Percentiles rank a stretch among this genome's conserved stretches.
Evolutionary conservation across 139 green algal genomes (phyloP).

Genomic region (Coelastrella sp.): DNA sequence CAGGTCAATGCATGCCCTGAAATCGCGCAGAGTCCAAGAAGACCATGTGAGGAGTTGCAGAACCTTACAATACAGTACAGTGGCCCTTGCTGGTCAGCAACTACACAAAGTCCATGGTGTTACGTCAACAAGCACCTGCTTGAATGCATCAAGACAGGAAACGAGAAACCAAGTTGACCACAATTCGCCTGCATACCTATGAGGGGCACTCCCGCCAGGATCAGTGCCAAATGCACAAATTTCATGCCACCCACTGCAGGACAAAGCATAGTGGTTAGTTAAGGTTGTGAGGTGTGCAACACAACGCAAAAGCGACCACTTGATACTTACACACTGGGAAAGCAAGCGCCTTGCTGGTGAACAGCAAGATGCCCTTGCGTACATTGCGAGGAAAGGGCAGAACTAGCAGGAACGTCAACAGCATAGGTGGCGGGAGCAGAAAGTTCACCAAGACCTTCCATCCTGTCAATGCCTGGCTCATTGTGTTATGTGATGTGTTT

Average conservation of each 20-base stretch:
- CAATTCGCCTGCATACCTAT: constrained; percentile 46
- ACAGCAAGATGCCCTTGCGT: constrained; percentile 41
- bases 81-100: too few species aligned
- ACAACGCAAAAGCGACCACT: not conserved
- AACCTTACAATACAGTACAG: too few species aligned
- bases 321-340: constrained; percentile 42
- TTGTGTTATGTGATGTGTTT: not conserved
- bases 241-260: constrained; percentile 42
- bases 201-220: constrained; percentile 38
- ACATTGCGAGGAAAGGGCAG: constrained; percentile 47
- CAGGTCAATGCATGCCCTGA: too few species aligned
- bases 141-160: too few species aligned
- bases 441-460: constrained; percentile 47
- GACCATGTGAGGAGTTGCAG: too few species aligned
- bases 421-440: constrained; percentile 37
- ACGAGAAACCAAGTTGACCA: too few species aligned
- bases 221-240: constrained; percentile 46
- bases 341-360: constrained; percentile 30
- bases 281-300: not conserved
- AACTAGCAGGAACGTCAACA: constrained; percentile 47
- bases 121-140: too few species aligned
- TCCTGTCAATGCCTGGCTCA: constrained; percentile 16
- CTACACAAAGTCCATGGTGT: too few species aligned
- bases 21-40: too few species aligned
- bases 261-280: not conserved